Conservation (phyloP, 2,329 filamentous ascomycete species). For the Dactylonectria macrodidyma region DNA sequence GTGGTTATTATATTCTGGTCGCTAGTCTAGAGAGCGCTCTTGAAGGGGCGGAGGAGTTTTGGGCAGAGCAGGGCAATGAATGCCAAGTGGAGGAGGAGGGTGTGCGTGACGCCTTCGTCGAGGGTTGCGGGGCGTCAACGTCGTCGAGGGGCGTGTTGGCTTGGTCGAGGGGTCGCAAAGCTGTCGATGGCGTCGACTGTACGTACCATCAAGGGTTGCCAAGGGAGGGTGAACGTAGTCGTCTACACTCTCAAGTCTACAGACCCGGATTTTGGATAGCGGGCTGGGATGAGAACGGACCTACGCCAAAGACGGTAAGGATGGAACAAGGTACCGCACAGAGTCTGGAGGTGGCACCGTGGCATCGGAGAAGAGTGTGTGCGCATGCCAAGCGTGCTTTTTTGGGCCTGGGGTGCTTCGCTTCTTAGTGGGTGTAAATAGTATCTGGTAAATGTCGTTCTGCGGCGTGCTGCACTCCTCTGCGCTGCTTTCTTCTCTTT, state of each 20-base stretch:
- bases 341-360: slow-evolving; percentile 45
- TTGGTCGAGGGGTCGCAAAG: slow-evolving; percentile 37
- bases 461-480: not conserved
- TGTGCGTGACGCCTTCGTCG: slow-evolving; percentile 34
- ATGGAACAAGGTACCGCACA: slow-evolving; percentile 23
- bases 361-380: slow-evolving; percentile 38
- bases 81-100: slow-evolving; percentile 40
- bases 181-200: slow-evolving; percentile 41
- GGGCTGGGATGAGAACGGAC: slow-evolving; percentile 31
- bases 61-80: slow-evolving; percentile 36
- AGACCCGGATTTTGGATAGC: slow-evolving; percentile 42
- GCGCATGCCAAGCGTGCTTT: not conserved
- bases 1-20: slow-evolving; percentile 51
- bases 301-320: slow-evolving; percentile 38
- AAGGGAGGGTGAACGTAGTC: slow-evolving; percentile 40
- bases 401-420: not conserved
- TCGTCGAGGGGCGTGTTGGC: slow-evolving; percentile 11
- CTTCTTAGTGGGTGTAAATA: not conserved
- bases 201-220: slow-evolving; percentile 26
- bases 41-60: slow-evolving; percentile 42
- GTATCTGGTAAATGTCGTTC: not conserved
- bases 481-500: not conserved
- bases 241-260: slow-evolving; percentile 15
- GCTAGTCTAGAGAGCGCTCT: slow-evolving; percentile 41
- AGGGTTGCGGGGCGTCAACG: slow-evolving; percentile 7